These are phyloP conservation scores for Talaromyces amestolkiae DNA, from an alignment of 2,329 filamentous ascomycete genomes.

Conservation along the genomic window DNA sequence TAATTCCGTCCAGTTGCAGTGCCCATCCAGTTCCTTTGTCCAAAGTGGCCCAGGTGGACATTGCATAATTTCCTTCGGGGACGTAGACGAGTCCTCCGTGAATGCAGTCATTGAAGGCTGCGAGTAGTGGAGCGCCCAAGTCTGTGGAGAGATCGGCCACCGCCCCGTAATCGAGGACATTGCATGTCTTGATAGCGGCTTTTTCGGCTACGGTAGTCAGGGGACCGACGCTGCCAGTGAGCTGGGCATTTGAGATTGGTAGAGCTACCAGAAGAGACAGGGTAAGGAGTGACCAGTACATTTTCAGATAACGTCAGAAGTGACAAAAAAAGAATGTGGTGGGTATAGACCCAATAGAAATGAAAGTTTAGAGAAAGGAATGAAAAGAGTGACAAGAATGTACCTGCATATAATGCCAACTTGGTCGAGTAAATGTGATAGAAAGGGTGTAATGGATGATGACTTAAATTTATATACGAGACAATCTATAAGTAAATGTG, in stretches of 20 bases:
- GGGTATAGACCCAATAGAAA: neutral
- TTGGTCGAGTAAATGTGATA: neutral
- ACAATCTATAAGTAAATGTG: neutral
- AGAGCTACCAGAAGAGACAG: neutral
- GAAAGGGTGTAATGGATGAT: neutral
- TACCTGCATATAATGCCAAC: neutral
- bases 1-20: constrained; percentile 53
- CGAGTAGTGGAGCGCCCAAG: constrained; percentile 48
- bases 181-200: constrained; percentile 50
- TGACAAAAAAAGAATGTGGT: neutral
- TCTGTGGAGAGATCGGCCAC: constrained; percentile 53
- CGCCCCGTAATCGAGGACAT: constrained; percentile 54
- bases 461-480: neutral
- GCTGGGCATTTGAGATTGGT: constrained; percentile 29
- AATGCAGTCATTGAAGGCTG: constrained; percentile 53
- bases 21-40: constrained; percentile 50
- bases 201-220: constrained; percentile 45
- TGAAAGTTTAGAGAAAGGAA: neutral
- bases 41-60: constrained; percentile 51
- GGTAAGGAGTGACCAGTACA: neutral
- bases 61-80: constrained; percentile 50
- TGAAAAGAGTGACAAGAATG: neutral
- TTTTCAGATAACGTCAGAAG: neutral
- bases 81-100: constrained; percentile 52
- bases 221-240: constrained; percentile 47